Base-by-base conservation (phyloP, 2,329 filamentous ascomycete genomes). In the Anisogramma anomala region DNA sequence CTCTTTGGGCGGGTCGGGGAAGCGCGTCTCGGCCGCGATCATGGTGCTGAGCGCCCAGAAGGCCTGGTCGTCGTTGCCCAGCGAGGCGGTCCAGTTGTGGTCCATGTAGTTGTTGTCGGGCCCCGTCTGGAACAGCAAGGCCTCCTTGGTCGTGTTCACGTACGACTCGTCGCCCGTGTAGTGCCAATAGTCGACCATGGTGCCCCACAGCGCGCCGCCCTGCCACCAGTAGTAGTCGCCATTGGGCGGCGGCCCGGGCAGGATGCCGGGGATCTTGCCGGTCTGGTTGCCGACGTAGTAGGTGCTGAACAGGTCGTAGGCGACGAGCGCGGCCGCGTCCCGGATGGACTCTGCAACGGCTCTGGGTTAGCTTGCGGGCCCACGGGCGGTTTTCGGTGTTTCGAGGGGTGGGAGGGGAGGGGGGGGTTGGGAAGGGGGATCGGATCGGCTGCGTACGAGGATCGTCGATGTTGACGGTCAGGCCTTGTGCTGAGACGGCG, bases 151-250 rank as follows among this genome's bases (percentile, higher is more conserved):
- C 15, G 64, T 55, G 13, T 57, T 50, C 35, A 69, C 68, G 53
- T 69, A 70, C 25, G 59, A 60, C 2, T 50, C 46, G 47, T 72
- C 67, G 4, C 65, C 67, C 1, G 67, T 71, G 44, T 64, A 67
- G 44, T 67, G 64, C 64, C 65, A 70, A 49, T 72, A 72, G 48
- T 71, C 65, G 9, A 73, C 59, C 36, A 71, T 47, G 2, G 63
- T 61, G 36, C 66, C 61, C 52, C 71, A 71, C 50, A 74, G 50
- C n/a, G 61, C 58, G 8, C 64, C 59, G 3, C 63, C 62, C 49
- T 71, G 66, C 69, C 67, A 74, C 68, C 68, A 73, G 53, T 69
- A 70, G 37, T 63, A 65, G 30, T 48, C 45, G n/a, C 47, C 47
- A 17, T 18, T 19, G 0, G 47, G 45, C 4, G 47, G 47, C 4